Evolutionary conservation across 768 basidiomycete genomes (phyloP).

Genomic region (Suillus clintonianus): DNA sequence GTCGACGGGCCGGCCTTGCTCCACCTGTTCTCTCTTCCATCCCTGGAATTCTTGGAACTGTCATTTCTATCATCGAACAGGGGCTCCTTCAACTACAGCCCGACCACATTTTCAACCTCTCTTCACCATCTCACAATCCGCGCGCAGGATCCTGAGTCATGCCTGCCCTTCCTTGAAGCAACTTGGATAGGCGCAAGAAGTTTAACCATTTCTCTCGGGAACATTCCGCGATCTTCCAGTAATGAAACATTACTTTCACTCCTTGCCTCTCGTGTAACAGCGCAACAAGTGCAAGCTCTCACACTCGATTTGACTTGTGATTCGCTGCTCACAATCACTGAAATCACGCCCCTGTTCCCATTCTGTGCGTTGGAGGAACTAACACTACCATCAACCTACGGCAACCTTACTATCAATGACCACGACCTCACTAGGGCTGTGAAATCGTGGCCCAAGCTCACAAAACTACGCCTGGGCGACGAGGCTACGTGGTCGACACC

Average conservation of each 20-base stretch:
- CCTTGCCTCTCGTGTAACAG: not conserved
- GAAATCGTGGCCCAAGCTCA: conserved; percentile 3
- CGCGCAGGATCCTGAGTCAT: not conserved
- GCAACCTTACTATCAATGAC: not conserved
- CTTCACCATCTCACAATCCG: not conserved
- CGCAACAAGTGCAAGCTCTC: not conserved
- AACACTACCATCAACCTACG: not conserved
- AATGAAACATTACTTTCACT: conserved; percentile 16
- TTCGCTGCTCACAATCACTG: not conserved
- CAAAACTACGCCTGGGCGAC: not conserved
- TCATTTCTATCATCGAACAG: not conserved
- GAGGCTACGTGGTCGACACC: not conserved
- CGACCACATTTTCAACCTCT: not conserved
- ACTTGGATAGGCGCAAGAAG: not conserved
- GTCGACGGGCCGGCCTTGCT: not conserved
- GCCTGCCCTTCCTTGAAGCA: not conserved
- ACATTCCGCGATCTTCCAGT: not conserved
- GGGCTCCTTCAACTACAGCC: not conserved
- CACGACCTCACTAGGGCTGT: not conserved
- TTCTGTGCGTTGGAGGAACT: not conserved
- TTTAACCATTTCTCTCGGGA: not conserved
- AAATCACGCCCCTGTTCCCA: not conserved
- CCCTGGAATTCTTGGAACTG: not conserved
- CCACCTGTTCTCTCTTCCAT: not conserved
- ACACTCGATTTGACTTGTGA: not conserved